phyloP scores from a whole-genome alignment of 1,284 basidiomycete genomes.

The Coniophora puteana region DNA sequence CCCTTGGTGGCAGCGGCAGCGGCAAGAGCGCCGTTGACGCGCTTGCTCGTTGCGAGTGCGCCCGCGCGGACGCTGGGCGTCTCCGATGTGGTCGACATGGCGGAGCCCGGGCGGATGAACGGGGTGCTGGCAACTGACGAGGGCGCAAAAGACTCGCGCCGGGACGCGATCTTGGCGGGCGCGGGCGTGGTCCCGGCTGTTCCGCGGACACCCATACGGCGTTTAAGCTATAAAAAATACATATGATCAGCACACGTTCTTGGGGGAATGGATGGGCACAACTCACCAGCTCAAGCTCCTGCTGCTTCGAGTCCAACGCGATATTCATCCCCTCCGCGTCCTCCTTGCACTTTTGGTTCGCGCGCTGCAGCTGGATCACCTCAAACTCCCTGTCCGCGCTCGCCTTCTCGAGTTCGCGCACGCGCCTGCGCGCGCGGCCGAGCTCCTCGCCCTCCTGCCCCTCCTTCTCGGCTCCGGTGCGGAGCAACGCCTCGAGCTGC shows the following conservation, averaged over 20 bases:
- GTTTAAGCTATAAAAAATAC: slow-evolving; percentile 57
- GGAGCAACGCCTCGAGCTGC: slow-evolving; percentile 45
- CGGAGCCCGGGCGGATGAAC: no score
- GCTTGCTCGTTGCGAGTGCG: no score
- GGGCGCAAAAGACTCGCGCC: slow-evolving; percentile 55
- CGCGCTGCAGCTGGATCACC: slow-evolving; percentile 69
- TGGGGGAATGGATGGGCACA: slow-evolving; percentile 4
- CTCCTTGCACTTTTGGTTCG: slow-evolving; percentile 66
- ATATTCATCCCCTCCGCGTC: slow-evolving; percentile 80
- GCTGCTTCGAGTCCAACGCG: slow-evolving; percentile 85
- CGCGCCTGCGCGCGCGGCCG: slow-evolving; percentile 56
- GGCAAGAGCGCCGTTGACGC: no score
- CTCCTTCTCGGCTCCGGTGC: slow-evolving; percentile 51
- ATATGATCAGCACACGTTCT: slow-evolving; percentile 1
- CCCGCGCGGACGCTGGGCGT: no score
- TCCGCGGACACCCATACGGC: slow-evolving; percentile 58
- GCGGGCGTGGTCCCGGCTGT: slow-evolving; percentile 61
- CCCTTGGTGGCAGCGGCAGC: no score
- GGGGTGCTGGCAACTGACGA: no score
- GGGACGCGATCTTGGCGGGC: slow-evolving; percentile 37
- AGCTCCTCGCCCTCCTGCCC: slow-evolving; percentile 55
- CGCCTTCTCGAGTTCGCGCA: slow-evolving; percentile 71
- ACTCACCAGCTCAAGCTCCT: slow-evolving; percentile 82
- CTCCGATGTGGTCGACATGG: no score
- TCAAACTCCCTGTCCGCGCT: slow-evolving; percentile 82